Base-by-base conservation (phyloP, 805 yeast species). In the Spencermartinsiella europaea region DNA sequence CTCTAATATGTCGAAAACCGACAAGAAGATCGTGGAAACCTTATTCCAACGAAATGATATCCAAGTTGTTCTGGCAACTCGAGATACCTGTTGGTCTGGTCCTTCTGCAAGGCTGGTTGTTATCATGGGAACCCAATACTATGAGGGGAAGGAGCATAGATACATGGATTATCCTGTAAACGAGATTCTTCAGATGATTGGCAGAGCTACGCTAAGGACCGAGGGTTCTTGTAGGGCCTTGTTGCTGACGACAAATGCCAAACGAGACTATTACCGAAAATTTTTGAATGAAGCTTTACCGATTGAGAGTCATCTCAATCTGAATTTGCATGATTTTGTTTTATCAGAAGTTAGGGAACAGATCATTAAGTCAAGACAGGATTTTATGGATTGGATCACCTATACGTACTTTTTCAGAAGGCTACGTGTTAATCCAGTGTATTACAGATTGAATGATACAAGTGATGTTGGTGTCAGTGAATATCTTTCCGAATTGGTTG, bases 371-470 rank as follows among this genome's bases (percentile, higher is more conserved):
- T 71, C 77, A 5, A 79, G 85, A 59, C 96, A 90, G 57, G 93
- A 85, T 54, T 86, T 95, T 56, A 77, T 93, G 49, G 96, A 91
- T 58, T 88, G 95, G 95, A 59, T 93, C 28, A 85, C 96, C 0
- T 86, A 77, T 61, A 76, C 95, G 0, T 85, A 81, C 55, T 85
- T 90, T 58, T 93, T 87, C 65, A 72, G 95, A 52, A 72, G 98
- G 42, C 62, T 93, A 17, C 83, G 80, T 46, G 73, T 77, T 31
- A 93, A 93, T 62, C 97, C 99, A 2, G 80, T 93, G 48, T 93
- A 76, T 61, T 93, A 93, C 60, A 96, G 89, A n/a, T 75, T 87
- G 5, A 70, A 70, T 35, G 85, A 82, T 50, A 70, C 74, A 2
- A 68, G 85, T 1, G 79, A 79, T 38, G 64, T 74, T 25, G 95